Evolutionary conservation across 164 flowering plant genomes (phyloP).

Genomic region (Taxillus chinensis): DNA sequence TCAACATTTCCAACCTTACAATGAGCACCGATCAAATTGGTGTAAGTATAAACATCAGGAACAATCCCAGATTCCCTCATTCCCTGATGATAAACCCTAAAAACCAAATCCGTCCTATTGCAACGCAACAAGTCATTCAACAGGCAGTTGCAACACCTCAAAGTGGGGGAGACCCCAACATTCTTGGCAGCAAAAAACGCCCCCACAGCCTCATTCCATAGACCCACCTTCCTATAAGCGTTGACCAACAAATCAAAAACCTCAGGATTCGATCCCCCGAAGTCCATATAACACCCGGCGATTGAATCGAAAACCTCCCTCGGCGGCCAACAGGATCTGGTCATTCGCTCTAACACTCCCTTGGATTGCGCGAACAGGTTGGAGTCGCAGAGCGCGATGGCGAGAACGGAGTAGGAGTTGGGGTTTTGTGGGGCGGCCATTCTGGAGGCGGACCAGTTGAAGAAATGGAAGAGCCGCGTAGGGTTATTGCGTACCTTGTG

Average conservation of each 20-base stretch:
- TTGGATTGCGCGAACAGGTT: constrained; percentile 28
- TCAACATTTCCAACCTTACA: constrained; percentile 42
- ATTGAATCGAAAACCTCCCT: constrained; percentile 28
- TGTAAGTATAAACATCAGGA: constrained; percentile 60
- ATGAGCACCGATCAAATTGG: constrained; percentile 41
- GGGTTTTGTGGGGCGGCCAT: constrained; percentile 33
- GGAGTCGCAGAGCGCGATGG: constrained; percentile 36
- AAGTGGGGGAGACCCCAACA: constrained; percentile 24
- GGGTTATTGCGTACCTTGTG: constrained; percentile 29
- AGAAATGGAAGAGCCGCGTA: constrained; percentile 43
- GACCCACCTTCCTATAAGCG: constrained; percentile 38
- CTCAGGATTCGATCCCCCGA: constrained; percentile 9
- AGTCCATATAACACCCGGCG: constrained; percentile 15
- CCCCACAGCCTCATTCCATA: constrained; percentile 38
- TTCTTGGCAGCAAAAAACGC: constrained; percentile 24
- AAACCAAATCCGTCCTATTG: constrained; percentile 42
- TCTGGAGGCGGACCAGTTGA: constrained; percentile 40
- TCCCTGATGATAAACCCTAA: constrained; percentile 46
- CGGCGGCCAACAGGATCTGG: constrained; percentile 18
- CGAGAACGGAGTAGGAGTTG: constrained; percentile 36
- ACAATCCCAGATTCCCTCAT: constrained; percentile 32
- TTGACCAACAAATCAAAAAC: constrained; percentile 47
- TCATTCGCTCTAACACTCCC: constrained; percentile 29
- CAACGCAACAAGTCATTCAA: constrained; percentile 49
- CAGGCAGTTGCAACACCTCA: constrained; percentile 49